Percentiles rank a stretch among this genome's conserved stretches.
Conservation (phyloP, 345 rosid species). For the Hibiscus trionum region DNA sequence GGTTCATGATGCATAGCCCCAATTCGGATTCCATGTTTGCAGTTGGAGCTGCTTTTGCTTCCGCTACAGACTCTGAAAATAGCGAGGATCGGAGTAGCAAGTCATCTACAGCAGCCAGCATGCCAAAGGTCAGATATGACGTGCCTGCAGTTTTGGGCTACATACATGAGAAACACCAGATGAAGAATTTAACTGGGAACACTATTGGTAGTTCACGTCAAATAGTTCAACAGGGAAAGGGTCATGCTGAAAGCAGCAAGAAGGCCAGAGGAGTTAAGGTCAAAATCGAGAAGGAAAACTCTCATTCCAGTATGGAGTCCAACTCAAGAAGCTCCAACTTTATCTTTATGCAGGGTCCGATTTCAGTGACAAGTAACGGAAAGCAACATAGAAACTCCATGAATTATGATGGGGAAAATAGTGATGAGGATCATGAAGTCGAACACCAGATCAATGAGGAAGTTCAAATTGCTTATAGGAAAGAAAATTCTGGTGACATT, state of each 20-base stretch:
- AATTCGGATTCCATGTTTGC: slow-evolving; percentile 48
- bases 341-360: slow-evolving; percentile 65
- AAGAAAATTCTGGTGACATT: slow-evolving; percentile 31
- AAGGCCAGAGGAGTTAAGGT: slow-evolving; percentile 75
- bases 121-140: slow-evolving; percentile 37
- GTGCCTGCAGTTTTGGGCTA: slow-evolving; percentile 20
- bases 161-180: slow-evolving; percentile 32
- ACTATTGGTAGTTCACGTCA: slow-evolving; percentile 30
- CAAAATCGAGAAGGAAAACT: slow-evolving; percentile 72
- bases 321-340: slow-evolving; percentile 83
- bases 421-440: slow-evolving; percentile 36
- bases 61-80: background rate
- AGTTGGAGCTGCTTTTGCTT: slow-evolving; percentile 14
- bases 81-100: slow-evolving; percentile 44
- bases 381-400: slow-evolving; percentile 34
- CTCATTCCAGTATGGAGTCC: slow-evolving; percentile 38
- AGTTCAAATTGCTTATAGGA: slow-evolving; percentile 31
- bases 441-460: slow-evolving; percentile 34
- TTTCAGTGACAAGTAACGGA: slow-evolving; percentile 42
- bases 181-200: slow-evolving; percentile 43
- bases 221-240: slow-evolving; percentile 45
- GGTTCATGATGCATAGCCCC: slow-evolving; percentile 25
- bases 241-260: slow-evolving; percentile 45
- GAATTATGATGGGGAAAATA: slow-evolving; percentile 48
- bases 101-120: slow-evolving; percentile 75